Evolutionary conservation across 305 asterid species (phyloP).

Genomic region (Petunia hybrid): DNA sequence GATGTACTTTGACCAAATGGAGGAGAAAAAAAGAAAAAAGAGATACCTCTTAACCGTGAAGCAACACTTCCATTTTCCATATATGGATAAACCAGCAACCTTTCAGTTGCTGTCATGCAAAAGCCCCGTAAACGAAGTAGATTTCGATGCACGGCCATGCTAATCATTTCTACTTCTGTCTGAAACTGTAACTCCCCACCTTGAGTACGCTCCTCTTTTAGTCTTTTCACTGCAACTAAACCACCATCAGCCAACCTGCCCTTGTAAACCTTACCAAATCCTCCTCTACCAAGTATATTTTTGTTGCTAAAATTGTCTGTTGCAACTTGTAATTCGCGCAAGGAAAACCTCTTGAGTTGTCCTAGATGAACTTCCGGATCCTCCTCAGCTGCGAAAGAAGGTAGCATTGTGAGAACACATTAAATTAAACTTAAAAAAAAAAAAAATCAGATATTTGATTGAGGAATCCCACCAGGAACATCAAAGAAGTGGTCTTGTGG

Average conservation of each 20-base stretch:
- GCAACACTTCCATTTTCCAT: conserved; percentile 94
- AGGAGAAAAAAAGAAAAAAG: conserved; percentile 17
- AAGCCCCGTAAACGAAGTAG: conserved; percentile 85
- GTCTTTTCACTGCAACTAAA: conserved; percentile 84
- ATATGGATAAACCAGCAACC: conserved; percentile 85
- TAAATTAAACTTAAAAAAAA: conserved; percentile 5
- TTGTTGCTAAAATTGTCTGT: conserved; percentile 69
- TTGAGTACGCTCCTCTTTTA: conserved; percentile 77
- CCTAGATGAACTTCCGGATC: conserved; percentile 89
- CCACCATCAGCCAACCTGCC: conserved; percentile 82
- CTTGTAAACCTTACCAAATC: conserved; percentile 86
- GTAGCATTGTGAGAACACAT: not conserved
- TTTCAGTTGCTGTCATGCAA: conserved; percentile 87
- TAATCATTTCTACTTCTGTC: conserved; percentile 87
- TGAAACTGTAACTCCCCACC: conserved; percentile 87
- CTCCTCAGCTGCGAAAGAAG: conserved; percentile 72
- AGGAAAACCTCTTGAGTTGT: conserved; percentile 79
- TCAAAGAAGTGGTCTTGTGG: conserved; percentile 88
- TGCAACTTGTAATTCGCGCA: conserved; percentile 84
- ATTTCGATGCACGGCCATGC: conserved; percentile 86
- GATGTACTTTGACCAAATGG: conserved; percentile 22
- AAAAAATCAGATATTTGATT: conserved; percentile 14
- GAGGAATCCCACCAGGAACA: conserved; percentile 74
- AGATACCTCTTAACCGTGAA: conserved; percentile 80
- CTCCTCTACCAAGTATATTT: conserved; percentile 79